Evolutionary conservation across 495 filamentous ascomycete species (phyloP).

Genomic region (Tuber microsphaerosporum): DNA sequence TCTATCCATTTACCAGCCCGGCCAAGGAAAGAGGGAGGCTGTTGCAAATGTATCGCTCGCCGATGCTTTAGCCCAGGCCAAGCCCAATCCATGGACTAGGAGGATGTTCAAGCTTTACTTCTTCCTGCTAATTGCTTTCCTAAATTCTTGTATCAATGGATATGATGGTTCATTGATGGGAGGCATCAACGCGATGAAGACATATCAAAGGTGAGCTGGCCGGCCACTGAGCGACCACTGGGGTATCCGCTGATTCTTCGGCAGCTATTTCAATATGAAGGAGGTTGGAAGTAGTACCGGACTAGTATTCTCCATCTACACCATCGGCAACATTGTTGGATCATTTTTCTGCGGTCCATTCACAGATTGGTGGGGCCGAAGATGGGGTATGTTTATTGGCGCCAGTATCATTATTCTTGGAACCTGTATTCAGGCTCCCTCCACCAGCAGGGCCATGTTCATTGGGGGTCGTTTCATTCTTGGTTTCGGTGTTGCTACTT

Average conservation of each 20-base stretch:
- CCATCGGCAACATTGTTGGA: conserved; percentile 51
- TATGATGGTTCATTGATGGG: conserved; percentile 40
- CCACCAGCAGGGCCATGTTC: conserved; percentile 49
- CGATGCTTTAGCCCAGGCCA: conserved; percentile 23
- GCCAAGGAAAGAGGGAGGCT: not conserved
- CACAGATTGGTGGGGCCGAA: conserved; percentile 36
- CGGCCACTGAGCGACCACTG: not conserved
- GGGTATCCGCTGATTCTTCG: not conserved
- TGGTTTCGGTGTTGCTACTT: conserved; percentile 49
- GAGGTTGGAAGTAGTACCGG: conserved; percentile 42
- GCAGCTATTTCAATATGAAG: conserved; percentile 25
- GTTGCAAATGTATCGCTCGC: conserved; percentile 30
- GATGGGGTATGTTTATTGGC: conserved; percentile 40
- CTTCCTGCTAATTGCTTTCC: conserved; percentile 27
- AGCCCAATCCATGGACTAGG: conserved; percentile 40
- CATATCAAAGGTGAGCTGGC: conserved; percentile 37
- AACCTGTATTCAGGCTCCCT: conserved; percentile 39
- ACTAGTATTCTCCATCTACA: conserved; percentile 50
- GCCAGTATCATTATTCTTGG: conserved; percentile 40
- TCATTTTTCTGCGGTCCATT: conserved; percentile 46
- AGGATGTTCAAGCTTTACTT: conserved; percentile 39
- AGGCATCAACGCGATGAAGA: conserved; percentile 45
- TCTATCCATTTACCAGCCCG: not conserved
- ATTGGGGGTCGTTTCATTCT: conserved; percentile 55
- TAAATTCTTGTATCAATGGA: conserved; percentile 35